These are phyloP conservation scores for Verticillium albo-atrum DNA, from an alignment of 2,329 filamentous ascomycete species.

Conservation along the genomic window DNA sequence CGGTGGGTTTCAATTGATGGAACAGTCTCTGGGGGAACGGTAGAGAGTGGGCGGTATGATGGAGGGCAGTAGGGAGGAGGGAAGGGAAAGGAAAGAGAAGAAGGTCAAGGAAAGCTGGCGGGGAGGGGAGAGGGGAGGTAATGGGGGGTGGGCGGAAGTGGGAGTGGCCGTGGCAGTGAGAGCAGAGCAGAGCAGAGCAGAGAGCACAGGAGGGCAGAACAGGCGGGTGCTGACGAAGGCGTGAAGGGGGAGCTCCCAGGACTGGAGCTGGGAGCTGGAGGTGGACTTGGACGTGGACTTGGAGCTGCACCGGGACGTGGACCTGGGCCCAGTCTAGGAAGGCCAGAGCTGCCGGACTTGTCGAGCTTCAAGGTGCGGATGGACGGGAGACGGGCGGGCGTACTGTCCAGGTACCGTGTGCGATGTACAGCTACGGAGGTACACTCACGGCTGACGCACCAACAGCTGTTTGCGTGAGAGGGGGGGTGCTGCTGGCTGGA, in stretches of 20 bases:
- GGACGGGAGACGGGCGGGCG: not conserved
- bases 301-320: conserved; percentile 1
- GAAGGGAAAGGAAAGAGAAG: conserved; percentile 6
- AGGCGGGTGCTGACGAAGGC: not conserved
- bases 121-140: conserved; percentile 4
- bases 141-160: conserved; percentile 9
- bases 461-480: not conserved
- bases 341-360: not conserved
- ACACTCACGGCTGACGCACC: not conserved
- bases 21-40: conserved; percentile 1
- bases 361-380: conserved; percentile 3
- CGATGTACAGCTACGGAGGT: not conserved
- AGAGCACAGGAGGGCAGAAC: conserved; percentile 4
- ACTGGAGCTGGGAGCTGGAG: conserved; percentile 2
- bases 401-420: not conserved
- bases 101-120: conserved; percentile 7
- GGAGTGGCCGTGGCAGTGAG: too few species aligned
- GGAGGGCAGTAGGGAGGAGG: conserved; percentile 5
- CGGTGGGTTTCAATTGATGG: conserved; percentile 19
- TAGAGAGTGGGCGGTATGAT: conserved; percentile 6
- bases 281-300: conserved; percentile 3
- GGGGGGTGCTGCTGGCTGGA: too few species aligned
- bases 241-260: conserved; percentile 5
- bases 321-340: too few species aligned
- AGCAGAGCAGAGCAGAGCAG: conserved; percentile 4